These are phyloP conservation scores for Lichtheimia hyalospora DNA, from an alignment of 371 early-diverging fungal genomes.

Conservation along the genomic window DNA sequence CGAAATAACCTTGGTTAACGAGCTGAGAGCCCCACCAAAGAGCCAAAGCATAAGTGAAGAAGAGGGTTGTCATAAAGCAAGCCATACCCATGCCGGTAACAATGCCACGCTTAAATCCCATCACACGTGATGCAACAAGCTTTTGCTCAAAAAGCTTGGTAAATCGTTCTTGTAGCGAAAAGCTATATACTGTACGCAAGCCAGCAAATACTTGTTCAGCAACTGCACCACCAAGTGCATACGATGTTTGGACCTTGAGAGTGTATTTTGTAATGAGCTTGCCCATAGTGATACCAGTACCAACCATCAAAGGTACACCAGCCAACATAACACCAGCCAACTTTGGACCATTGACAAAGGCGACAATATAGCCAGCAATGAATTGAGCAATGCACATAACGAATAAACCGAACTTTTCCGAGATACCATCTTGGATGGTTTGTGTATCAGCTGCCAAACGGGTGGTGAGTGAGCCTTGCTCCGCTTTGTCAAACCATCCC, in stretches of 20 bases:
- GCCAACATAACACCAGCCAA: conserved; percentile 74
- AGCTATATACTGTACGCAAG: conserved; percentile 83
- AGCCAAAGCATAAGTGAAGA: conserved; percentile 61
- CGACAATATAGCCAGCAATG: conserved; percentile 58
- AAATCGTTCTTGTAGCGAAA: conserved; percentile 73
- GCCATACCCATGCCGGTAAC: conserved; percentile 52
- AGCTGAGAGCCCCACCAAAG: conserved; percentile 71
- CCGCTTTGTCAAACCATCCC: conserved; percentile 79
- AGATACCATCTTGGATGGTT: conserved; percentile 77
- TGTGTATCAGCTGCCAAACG: conserved; percentile 72
- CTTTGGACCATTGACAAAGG: conserved; percentile 80
- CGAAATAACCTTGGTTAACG: conserved; percentile 24
- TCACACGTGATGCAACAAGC: conserved; percentile 32
- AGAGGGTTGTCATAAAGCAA: conserved; percentile 55
- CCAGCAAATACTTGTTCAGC: conserved; percentile 84
- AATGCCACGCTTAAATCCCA: conserved; percentile 45
- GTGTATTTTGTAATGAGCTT: conserved; percentile 50
- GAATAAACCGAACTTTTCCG: conserved; percentile 76
- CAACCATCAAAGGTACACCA: conserved; percentile 54
- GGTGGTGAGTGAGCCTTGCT: conserved; percentile 63
- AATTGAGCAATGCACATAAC: conserved; percentile 27
- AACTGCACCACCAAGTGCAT: conserved; percentile 78
- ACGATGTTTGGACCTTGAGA: conserved; percentile 35
- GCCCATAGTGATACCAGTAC: conserved; percentile 58
- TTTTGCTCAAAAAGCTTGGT: conserved; percentile 53